Conservation (phyloP, 768 basidiomycete genomes). For the Rhizopogon rudus region DNA sequence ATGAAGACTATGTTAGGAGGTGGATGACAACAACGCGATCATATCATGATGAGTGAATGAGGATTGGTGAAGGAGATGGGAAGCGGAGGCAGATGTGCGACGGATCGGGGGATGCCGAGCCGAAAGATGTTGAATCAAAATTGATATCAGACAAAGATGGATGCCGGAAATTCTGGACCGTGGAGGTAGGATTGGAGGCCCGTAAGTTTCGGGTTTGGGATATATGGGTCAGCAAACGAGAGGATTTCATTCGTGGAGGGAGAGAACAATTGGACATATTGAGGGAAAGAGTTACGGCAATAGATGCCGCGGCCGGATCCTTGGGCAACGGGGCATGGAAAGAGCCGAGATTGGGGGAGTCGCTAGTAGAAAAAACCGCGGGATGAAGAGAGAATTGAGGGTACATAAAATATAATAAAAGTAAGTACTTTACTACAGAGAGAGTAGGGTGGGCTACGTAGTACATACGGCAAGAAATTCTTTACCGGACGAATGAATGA, state of each 20-base stretch:
- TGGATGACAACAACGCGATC: not conserved
- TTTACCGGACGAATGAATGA: too few relatives aligned
- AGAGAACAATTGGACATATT: not conserved
- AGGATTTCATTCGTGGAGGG: not conserved
- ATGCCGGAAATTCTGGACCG: too few relatives aligned
- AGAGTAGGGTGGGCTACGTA: too few relatives aligned
- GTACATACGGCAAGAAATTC: too few relatives aligned
- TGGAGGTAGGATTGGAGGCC: not conserved
- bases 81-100: not conserved
- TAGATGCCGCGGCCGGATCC: not conserved
- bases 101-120: not conserved
- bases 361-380: too few relatives aligned
- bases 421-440: too few relatives aligned
- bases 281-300: not conserved
- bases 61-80: not conserved
- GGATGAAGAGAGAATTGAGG: too few relatives aligned
- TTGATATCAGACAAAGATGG: too few relatives aligned
- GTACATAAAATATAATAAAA: too few relatives aligned
- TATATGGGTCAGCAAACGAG: not conserved
- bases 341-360: not conserved
- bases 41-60: not conserved
- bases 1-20: not conserved
- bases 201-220: not conserved
- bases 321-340: not conserved
- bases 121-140: not conserved